Conservation (phyloP, 768 basidiomycete genomes). For the Termitomyces titanicus region DNA sequence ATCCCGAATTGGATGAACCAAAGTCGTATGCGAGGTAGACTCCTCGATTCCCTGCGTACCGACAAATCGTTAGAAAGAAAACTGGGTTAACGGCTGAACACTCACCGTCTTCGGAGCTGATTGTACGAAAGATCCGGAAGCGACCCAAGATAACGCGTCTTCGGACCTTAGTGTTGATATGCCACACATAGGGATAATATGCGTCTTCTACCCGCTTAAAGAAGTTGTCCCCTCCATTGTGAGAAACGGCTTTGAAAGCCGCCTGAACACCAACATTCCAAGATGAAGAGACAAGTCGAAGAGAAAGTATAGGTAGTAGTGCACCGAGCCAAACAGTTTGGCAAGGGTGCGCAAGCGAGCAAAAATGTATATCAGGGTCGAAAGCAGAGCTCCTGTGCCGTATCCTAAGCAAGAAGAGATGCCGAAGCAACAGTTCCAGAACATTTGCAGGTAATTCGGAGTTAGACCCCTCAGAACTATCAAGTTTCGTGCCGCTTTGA, state of each 20-base stretch:
- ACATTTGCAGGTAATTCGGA: conserved; percentile 6
- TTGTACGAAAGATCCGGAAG: conserved; percentile 25
- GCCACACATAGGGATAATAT: conserved; percentile 29
- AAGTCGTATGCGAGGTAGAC: conserved; percentile 28
- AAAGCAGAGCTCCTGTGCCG: background rate
- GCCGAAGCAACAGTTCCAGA: conserved; percentile 5
- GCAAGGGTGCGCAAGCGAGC: conserved; percentile 18
- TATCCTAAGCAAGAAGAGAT: background rate
- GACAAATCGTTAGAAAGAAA: background rate
- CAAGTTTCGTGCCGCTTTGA: background rate
- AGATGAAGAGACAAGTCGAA: conserved; percentile 16
- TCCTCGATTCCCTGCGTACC: conserved; percentile 21
- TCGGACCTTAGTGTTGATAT: conserved; percentile 27
- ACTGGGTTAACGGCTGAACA: background rate
- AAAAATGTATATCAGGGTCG: conserved; percentile 15
- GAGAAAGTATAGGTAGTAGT: conserved; percentile 9
- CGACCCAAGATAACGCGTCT: conserved; percentile 18
- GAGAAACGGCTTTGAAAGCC: background rate
- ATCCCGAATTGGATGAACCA: conserved; percentile 17
- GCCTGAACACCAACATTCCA: conserved; percentile 18
- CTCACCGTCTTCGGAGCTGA: conserved; percentile 23
- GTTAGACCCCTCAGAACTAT: background rate
- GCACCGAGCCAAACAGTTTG: conserved; percentile 6
- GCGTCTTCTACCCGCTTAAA: conserved; percentile 22
- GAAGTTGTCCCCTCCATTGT: conserved; percentile 5